phyloP scores from a whole-genome alignment of 441 rosid species.

The Adansonia rubrostipa region DNA sequence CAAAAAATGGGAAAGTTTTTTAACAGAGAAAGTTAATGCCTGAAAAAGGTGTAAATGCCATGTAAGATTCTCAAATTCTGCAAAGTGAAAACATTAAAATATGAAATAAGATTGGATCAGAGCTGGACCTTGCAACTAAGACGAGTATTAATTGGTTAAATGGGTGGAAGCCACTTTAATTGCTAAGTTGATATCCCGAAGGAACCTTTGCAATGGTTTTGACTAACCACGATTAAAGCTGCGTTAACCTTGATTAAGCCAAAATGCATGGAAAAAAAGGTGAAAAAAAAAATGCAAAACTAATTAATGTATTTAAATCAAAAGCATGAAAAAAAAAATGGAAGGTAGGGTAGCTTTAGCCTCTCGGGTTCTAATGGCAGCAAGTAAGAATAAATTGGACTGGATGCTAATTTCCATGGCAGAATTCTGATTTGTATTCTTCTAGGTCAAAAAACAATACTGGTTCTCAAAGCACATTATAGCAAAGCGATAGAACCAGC shows the following conservation, averaged over 20 bases:
- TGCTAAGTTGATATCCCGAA: not conserved
- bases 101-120: not conserved
- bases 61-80: not conserved
- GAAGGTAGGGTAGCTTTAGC: no score
- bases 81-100: not conserved
- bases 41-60: not conserved
- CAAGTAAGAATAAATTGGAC: not conserved
- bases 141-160: not conserved
- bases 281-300: not conserved
- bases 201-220: conserved; percentile 10
- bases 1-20: not conserved
- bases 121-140: not conserved
- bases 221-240: not conserved
- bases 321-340: not conserved
- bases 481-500: conserved; percentile 17
- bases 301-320: no score
- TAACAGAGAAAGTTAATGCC: not conserved
- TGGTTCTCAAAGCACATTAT: conserved; percentile 5
- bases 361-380: no score
- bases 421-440: not conserved
- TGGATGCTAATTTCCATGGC: not conserved
- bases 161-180: not conserved
- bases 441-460: conserved; percentile 13
- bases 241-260: not conserved
- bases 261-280: no score